phyloP scores from a whole-genome alignment of 768 basidiomycete genomes.

The Tylopilus sp. region DNA sequence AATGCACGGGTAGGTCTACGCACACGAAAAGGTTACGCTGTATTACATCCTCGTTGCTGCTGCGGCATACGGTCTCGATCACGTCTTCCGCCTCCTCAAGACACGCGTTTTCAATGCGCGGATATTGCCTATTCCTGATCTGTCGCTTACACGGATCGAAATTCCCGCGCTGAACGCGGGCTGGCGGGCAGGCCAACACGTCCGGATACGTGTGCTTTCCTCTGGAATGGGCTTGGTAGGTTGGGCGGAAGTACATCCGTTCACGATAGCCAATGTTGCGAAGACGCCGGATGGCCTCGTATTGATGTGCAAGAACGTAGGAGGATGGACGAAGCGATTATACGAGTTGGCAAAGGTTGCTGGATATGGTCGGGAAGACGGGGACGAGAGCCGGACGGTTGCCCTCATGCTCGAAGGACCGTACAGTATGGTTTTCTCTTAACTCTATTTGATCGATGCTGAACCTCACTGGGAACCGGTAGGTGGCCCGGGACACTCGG shows the following conservation, averaged over 20 bases:
- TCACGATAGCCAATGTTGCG: constrained; percentile 46
- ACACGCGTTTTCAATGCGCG: constrained; percentile 44
- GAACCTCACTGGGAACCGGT: constrained; percentile 3
- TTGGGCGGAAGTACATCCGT: constrained; percentile 49
- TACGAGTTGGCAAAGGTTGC: constrained; percentile 38
- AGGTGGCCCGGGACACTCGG: constrained; percentile 44
- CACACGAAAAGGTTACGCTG: constrained; percentile 26
- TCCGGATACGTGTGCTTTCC: constrained; percentile 46
- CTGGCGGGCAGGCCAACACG: constrained; percentile 61
- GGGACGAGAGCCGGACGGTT: constrained; percentile 26
- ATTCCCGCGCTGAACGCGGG: constrained; percentile 44
- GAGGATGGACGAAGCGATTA: constrained; percentile 48
- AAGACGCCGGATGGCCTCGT: constrained; percentile 44
- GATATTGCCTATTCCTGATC: constrained; percentile 43
- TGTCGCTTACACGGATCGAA: constrained; percentile 45
- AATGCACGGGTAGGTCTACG: constrained; percentile 20
- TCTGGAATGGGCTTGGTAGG: constrained; percentile 38
- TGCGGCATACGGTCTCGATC: constrained; percentile 45
- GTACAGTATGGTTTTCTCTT: constrained; percentile 35
- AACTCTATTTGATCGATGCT: not conserved
- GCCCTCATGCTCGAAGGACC: constrained; percentile 53
- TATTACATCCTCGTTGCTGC: constrained; percentile 41
- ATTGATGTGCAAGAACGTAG: constrained; percentile 48
- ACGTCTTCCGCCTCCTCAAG: constrained; percentile 42
- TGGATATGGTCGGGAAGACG: constrained; percentile 32